phyloP scores from a whole-genome alignment of 495 filamentous ascomycete genomes.

The Aeminium ludgeri region DNA sequence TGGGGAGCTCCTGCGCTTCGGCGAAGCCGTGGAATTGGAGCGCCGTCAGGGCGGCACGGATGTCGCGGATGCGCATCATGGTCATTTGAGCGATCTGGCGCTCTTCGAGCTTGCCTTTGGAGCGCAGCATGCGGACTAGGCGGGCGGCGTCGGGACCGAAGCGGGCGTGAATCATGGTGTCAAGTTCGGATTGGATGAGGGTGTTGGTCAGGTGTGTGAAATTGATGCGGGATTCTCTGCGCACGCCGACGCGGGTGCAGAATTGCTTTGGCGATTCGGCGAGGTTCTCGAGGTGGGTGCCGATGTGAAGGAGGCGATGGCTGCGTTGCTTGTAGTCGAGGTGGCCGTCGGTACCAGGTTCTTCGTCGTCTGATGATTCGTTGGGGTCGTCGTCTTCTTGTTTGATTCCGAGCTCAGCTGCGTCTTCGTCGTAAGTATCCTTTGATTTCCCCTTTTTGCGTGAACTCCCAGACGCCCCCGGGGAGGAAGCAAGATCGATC shows the following conservation, averaged over 20 bases:
- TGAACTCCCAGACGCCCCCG: too few species aligned
- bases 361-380: slow-evolving; percentile 5
- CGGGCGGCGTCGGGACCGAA: slow-evolving; percentile 63
- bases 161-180: slow-evolving; percentile 54
- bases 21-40: slow-evolving; percentile 73
- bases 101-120: slow-evolving; percentile 82
- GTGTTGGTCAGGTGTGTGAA: slow-evolving; percentile 51
- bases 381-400: neutral
- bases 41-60: slow-evolving; percentile 60
- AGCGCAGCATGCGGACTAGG: slow-evolving; percentile 61
- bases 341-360: slow-evolving; percentile 5
- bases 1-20: slow-evolving; percentile 81
- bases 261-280: slow-evolving; percentile 55
- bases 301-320: slow-evolving; percentile 38
- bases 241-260: slow-evolving; percentile 37
- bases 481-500: neutral
- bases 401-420: slow-evolving; percentile 6
- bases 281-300: slow-evolving; percentile 62
- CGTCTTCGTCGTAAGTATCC: neutral
- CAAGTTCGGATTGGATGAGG: slow-evolving; percentile 57
- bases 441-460: slow-evolving; percentile 2
- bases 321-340: slow-evolving; percentile 14
- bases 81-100: slow-evolving; percentile 58
- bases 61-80: slow-evolving; percentile 60
- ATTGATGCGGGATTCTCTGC: slow-evolving; percentile 59